Evolutionary conservation across 352 stramenopile genomes (phyloP), one percentile per base, ranked within the genome.

Genomic region (Pythium dissotocum): DNA sequence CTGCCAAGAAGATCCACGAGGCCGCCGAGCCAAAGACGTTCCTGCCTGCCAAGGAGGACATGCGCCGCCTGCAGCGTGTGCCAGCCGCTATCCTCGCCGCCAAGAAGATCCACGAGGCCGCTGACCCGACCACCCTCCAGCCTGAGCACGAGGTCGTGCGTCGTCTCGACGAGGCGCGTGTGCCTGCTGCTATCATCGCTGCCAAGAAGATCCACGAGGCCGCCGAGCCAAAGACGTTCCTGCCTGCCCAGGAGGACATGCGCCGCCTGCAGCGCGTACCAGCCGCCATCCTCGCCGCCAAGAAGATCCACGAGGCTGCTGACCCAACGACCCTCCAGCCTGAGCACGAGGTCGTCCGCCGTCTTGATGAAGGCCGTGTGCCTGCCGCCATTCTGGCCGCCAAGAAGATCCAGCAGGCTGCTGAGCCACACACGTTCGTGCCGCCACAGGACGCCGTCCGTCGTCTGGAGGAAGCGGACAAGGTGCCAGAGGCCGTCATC

Each of bases 131-230:
- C n/a, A n/a, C n/a, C n/a, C n/a, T n/a, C n/a, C n/a, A n/a, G n/a
- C n/a, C n/a, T n/a, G n/a, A n/a, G n/a, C n/a, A n/a, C n/a, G n/a
- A n/a, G n/a, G n/a, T n/a, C 42, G 56, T 18, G 56, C 36, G 33
- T 61, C 0, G 28, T 36, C 10, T 16, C 36, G 30, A n/a, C n/a
- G n/a, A n/a, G n/a, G n/a, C n/a, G n/a, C n/a, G n/a, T n/a, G n/a
- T n/a, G n/a, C n/a, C n/a, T n/a, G n/a, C n/a, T n/a, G 56, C 56
- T n/a, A 62, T 63, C 38, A 38, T 63, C 38, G 57, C 57, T 40
- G 38, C 35, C 1, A 32, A 61, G 35, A 36, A 49, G 35, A 33
- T 52, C 30, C 56, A 56, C 13, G 42, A 35, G 1, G n/a, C 53
- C 5, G 28, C 53, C 8, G 58, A 64, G 56, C 56, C 56, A 24